Evolutionary conservation across 441 rosid species (phyloP).

Genomic region (Jatropha podagrica): DNA sequence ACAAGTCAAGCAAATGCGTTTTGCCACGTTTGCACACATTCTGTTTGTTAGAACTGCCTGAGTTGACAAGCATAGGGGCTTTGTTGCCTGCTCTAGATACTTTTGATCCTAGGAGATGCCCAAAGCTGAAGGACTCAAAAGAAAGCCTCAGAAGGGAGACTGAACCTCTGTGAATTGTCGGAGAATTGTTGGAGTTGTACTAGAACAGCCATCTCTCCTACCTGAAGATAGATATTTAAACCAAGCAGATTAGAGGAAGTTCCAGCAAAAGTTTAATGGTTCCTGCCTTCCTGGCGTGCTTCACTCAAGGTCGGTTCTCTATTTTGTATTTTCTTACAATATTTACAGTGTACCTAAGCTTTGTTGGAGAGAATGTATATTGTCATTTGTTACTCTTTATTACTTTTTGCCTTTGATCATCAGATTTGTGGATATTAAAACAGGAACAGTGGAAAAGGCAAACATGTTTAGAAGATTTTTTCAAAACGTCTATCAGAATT

Average conservation of each 20-base stretch:
- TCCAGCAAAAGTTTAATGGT: not conserved
- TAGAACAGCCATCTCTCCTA: not conserved
- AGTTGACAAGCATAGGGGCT: constrained; percentile 30
- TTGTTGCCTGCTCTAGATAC: constrained; percentile 5
- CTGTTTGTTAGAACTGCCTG: constrained; percentile 42
- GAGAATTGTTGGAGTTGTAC: not conserved
- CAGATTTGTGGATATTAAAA: no score
- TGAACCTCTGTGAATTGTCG: not conserved
- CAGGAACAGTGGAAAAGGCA: no score
- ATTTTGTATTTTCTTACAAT: not conserved
- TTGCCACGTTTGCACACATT: constrained; percentile 28
- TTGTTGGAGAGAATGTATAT: no score
- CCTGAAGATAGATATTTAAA: no score
- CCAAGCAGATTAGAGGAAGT: not conserved
- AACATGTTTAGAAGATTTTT: no score
- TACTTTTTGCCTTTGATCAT: no score
- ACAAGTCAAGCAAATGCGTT: not conserved
- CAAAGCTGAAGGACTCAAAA: constrained; percentile 20
- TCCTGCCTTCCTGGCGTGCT: not conserved
- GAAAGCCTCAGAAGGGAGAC: not conserved
- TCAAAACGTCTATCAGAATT: no score
- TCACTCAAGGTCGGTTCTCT: not conserved
- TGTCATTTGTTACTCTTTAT: no score
- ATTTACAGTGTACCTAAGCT: not conserved
- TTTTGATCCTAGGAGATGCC: constrained; percentile 23